Conservation (phyloP, 139 green algal genomes). For the Astrephomene gubernaculifera region DNA sequence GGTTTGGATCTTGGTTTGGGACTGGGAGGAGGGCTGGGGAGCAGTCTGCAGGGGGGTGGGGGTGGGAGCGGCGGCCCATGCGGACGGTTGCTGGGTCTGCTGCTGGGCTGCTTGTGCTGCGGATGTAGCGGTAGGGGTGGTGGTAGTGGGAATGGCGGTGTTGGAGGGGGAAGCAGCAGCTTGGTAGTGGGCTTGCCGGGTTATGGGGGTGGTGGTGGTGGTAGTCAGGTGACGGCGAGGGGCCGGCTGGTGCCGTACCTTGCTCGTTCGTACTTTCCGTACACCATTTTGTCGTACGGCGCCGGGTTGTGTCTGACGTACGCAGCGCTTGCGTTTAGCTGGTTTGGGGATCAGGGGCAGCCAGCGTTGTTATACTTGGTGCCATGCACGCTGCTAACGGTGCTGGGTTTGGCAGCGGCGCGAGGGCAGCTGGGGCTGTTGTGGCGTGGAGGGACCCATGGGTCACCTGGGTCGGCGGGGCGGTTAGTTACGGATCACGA, state of each 20-base stretch:
- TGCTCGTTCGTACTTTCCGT: slow-evolving; percentile 62
- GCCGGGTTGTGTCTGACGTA: slow-evolving; percentile 89
- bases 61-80: too few relatives aligned
- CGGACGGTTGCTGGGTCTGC: too few relatives aligned
- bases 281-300: slow-evolving; percentile 68
- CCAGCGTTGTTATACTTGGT: slow-evolving; percentile 96
- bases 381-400: slow-evolving; percentile 83
- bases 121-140: too few relatives aligned
- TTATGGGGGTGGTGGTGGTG: too few relatives aligned
- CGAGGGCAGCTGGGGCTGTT: slow-evolving; percentile 63
- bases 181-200: too few relatives aligned
- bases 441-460: slow-evolving; percentile 15
- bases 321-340: slow-evolving; percentile 72
- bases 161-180: too few relatives aligned
- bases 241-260: not conserved
- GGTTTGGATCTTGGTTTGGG: not conserved
- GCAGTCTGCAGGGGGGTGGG: too few relatives aligned
- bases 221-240: not conserved
- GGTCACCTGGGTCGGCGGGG: not conserved
- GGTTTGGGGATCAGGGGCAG: slow-evolving; percentile 82
- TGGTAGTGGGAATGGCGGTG: too few relatives aligned
- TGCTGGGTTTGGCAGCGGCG: slow-evolving; percentile 54
- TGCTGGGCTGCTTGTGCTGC: too few relatives aligned
- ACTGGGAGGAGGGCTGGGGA: too few relatives aligned
- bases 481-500: not conserved